Base-by-base conservation (phyloP, 352 stramenopile species). In the Thalassiosira exigua region DNA sequence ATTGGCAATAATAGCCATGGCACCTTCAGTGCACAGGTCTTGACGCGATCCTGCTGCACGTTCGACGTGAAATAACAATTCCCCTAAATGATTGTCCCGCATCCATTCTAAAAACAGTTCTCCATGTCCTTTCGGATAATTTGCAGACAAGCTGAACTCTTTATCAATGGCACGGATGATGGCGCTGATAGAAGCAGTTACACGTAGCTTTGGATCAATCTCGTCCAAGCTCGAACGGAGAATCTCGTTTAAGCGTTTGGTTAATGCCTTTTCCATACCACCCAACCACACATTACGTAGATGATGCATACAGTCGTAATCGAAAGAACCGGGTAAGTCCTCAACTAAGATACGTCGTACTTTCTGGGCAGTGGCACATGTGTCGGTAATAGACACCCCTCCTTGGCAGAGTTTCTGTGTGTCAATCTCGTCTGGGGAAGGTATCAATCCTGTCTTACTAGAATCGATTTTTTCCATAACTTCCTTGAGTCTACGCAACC, bases 151-250 rank as follows among this genome's bases (percentile, higher is more conserved):
- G 27, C 48, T 69, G 39, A 80, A 80, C 41, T 75, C 61, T 60
- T 80, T 80, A 42, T 80, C 71, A n/a, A 69, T n/a, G 17, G 52
- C 53, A 32, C 71, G 22, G 21, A 75, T 64, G n/a, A 80, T 48
- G 29, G 53, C 52, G 51, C 2, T 52, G 9, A 80, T 75, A 14
- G 33, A 61, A 29, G 41, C 19, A 41, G n/a, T 68, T 9, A 80
- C 71, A 36, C 61, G 32, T 19, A 75, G n/a, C 9, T 11, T 44
- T 17, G 60, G 30, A 57, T 61, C 61, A 29, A 80, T 80, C 36
- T 69, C 64, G 27, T 75, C 62, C 24, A 80, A 42, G 36, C 27
- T 53, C n/a, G 17, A 4, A 12, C 30, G 27, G 27, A 75, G 32
- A 44, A 62, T 48, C 17, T 27, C 14, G 14, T 75, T 68, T 0